A percentile compares a stretch with the other conserved stretches of the same genome.
Conservation (phyloP, 495 filamentous ascomycete species). For the Xylaria sp. region DNA sequence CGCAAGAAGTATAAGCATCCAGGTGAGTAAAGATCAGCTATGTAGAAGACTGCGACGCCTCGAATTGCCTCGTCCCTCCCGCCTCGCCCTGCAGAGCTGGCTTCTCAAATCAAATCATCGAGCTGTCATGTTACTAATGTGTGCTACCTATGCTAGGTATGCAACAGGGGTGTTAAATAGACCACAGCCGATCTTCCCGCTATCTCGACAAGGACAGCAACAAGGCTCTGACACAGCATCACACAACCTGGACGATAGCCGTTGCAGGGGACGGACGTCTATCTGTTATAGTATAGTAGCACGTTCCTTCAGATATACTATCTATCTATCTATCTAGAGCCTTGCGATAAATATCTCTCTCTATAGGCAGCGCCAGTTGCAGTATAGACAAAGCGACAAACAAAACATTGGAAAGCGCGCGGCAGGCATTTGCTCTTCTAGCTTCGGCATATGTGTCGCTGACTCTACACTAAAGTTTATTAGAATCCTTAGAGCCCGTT, state of each 20-base stretch:
- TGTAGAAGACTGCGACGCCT: background rate
- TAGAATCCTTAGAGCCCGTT: background rate
- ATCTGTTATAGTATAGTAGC: no score
- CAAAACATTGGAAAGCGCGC: background rate
- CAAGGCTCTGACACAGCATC: background rate
- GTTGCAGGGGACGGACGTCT: background rate
- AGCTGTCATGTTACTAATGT: background rate
- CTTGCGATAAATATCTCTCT: constrained; percentile 5
- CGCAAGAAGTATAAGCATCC: background rate
- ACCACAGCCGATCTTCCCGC: background rate
- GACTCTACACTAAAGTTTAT: background rate
- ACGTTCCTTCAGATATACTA: no score
- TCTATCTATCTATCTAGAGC: no score
- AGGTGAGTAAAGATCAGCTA: background rate
- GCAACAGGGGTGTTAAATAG: background rate
- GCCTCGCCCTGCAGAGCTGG: background rate
- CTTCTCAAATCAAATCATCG: constrained; percentile 9
- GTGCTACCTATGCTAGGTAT: background rate
- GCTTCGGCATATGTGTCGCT: background rate
- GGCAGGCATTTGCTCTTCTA: background rate
- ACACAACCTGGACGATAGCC: background rate
- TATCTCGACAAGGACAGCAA: background rate
- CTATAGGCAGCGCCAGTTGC: background rate
- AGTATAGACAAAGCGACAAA: background rate
- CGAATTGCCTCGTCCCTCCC: background rate